Base-by-base conservation (phyloP, 2,329 filamentous ascomycete genomes). In the Didymella arachidicola region DNA sequence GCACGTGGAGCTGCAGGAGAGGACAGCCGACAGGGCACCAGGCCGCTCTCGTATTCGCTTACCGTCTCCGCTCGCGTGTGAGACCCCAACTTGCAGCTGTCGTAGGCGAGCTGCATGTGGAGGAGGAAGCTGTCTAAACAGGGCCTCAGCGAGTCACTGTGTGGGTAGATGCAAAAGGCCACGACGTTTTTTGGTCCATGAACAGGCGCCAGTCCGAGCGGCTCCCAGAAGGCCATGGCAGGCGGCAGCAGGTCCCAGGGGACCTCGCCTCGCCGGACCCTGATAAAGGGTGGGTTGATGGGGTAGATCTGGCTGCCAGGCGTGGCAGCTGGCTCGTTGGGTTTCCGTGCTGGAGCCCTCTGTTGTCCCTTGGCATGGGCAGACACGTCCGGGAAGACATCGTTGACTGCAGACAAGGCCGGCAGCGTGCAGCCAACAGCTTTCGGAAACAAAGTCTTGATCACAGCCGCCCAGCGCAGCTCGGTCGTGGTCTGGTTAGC, bases 181-280 rank as follows among this genome's bases (percentile, higher is more conserved):
- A 84, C 82, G 29, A 95, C 79, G 60, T 94, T 86, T 73, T 96
- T 96, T 7, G 81, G 71, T 0, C 90, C 89, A 58, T 86, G 86
- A 8, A 86, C 86, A 3, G 92, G 92, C 1, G 86, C 86, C 1
- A 96, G 81, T 0, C 91, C 90, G 18, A 96, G 79, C 45, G 88
- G 87, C 71, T 95, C 91, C 92, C 92, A 96, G 70, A 95, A 96
- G 1, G 84, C 79, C 19, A 94, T 79, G 0, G 90, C 89, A 0
- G 91, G 86, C 2, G 92, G 90, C 22, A 94, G 80, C 38, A 96
- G 81, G 11, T 92, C 91, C 55, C 93, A 84, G 46, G 84, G 85
- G 1, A 83, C 83, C 38, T 92, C 89, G 19, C 87, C 85, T 52
- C 91, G 84, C 47, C 88, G 87, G 11, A 96, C 81, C 64, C 91